A percentile compares a stretch with the other conserved stretches of the same genome.
phyloP scores from a whole-genome alignment of 345 rosid genomes.

The Camelina neglecta region DNA sequence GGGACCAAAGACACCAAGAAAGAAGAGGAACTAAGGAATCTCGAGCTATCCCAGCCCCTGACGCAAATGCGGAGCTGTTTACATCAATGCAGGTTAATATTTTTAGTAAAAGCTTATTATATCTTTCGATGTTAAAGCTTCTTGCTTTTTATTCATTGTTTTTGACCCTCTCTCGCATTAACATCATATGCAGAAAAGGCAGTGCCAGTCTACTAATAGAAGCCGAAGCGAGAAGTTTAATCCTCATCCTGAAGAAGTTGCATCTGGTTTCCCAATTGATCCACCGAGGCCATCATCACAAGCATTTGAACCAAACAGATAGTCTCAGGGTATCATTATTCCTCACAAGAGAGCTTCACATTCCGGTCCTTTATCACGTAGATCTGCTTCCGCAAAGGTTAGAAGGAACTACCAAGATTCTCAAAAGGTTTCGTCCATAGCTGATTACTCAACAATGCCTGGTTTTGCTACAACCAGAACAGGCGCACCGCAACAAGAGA shows the following conservation, averaged over 20 bases:
- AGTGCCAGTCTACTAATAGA: conserved; percentile 70
- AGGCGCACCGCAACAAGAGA: conserved; percentile 60
- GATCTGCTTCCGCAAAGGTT: conserved; percentile 75
- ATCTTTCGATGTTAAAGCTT: conserved; percentile 11
- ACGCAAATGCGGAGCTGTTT: conserved; percentile 90
- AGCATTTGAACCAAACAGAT: conserved; percentile 62
- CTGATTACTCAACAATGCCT: conserved; percentile 64
- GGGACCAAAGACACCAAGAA: conserved; percentile 77
- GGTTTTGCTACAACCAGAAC: conserved; percentile 65
- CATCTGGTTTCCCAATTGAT: conserved; percentile 98
- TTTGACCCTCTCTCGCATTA: not conserved
- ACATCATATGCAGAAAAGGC: conserved; percentile 69
- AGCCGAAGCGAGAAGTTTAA: conserved; percentile 98
- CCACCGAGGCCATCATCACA: conserved; percentile 95
- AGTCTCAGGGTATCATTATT: conserved; percentile 56
- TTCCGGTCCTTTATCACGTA: conserved; percentile 89
- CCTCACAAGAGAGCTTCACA: conserved; percentile 86
- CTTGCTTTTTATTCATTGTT: not conserved
- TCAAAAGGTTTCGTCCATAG: conserved; percentile 57
- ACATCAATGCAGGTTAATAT: conserved; percentile 78
- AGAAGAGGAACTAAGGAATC: conserved; percentile 81
- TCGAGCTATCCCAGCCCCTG: conserved; percentile 94
- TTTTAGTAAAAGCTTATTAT: not conserved
- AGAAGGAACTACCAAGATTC: conserved; percentile 69
- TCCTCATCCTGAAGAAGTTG: conserved; percentile 96